phyloP scores from a whole-genome alignment of 1,284 basidiomycete genomes.

The Lentinula novae-zelandiae region DNA sequence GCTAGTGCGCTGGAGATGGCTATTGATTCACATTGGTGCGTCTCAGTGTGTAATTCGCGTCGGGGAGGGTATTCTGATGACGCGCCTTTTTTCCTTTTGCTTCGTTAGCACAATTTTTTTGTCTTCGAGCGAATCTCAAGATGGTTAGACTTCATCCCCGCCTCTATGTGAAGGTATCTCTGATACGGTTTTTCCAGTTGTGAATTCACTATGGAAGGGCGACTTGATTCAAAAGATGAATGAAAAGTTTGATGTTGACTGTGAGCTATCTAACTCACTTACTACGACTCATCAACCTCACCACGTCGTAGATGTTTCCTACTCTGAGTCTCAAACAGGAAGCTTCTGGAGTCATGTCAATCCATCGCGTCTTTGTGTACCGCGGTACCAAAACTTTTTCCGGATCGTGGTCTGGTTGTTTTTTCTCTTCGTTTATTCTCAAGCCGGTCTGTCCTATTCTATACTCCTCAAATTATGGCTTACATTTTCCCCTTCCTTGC shows the following conservation, averaged over 20 bases:
- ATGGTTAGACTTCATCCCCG: conserved; percentile 41
- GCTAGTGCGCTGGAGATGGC: conserved; percentile 78
- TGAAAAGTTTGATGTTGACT: conserved; percentile 65
- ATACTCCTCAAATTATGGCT: conserved; percentile 21
- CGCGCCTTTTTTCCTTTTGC: not conserved
- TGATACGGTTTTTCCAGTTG: conserved; percentile 38
- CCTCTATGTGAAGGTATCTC: not conserved
- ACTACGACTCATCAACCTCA: not conserved
- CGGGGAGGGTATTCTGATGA: not conserved
- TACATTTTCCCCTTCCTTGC: conserved; percentile 1
- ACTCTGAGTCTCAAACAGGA: conserved; percentile 44
- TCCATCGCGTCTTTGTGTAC: conserved; percentile 81
- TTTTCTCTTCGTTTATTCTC: conserved; percentile 84
- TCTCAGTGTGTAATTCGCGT: not conserved
- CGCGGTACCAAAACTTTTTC: conserved; percentile 78
- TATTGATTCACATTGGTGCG: conserved; percentile 79
- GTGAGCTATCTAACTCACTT: conserved; percentile 33
- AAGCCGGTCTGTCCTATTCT: conserved; percentile 54
- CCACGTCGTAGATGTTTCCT: conserved; percentile 51
- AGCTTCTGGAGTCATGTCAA: conserved; percentile 73
- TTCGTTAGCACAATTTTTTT: conserved; percentile 71
- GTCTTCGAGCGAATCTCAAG: conserved; percentile 83
- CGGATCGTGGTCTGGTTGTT: conserved; percentile 79
- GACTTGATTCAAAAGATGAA: conserved; percentile 77
- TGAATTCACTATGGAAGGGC: conserved; percentile 77